Evolutionary conservation across 345 rosid species (phyloP), one percentile per base, ranked within the genome.

Genomic region (Salix dunnii): DNA sequence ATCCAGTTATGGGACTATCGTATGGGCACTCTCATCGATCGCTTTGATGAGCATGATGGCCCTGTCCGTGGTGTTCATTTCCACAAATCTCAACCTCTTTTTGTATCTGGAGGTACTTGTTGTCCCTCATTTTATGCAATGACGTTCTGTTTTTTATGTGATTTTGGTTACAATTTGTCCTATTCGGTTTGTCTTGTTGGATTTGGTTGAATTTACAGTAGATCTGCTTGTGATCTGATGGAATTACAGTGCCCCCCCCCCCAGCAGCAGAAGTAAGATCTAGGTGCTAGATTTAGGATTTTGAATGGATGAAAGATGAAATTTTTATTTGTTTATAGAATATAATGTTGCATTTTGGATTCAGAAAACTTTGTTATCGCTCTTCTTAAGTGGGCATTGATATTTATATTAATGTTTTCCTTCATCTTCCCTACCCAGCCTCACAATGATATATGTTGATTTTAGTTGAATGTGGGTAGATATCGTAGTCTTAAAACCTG

Each of bases 1-100:
- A 93, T 96, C 89, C 98, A 96, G 90, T 91, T 94, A 68, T 96
- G 98, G 99, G 99, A 96, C 83, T 96, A 96, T 72, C 93, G 99
- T 7, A 94, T 94, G 97, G 98, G 97, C 60, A 96, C 99, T 63
- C 82, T 96, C 74, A 92, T 96, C 51, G 99, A 94, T 77, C 76
- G 97, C 58, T 94, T 96, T 63, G 99, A 96, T 38, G 98, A 96
- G 85, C 99, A 96, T 63, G 99, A 96, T 58, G 99, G 99, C 38
- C 99, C 98, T 21, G 99, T 96, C 72, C 98, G 99, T 36, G 98
- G 98, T 10, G 99, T 96, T 58, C 97, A 96, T 83, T 96, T 96
- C 84, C 99, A 96, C 84, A 83, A 67, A 40, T 86, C 99, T 49
- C 99, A 96, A 86, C 97, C 98, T 28, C 81, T 96, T 16, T 94